phyloP scores from a whole-genome alignment of 208 protist genomes.

The Angomonas ambiguus region DNA sequence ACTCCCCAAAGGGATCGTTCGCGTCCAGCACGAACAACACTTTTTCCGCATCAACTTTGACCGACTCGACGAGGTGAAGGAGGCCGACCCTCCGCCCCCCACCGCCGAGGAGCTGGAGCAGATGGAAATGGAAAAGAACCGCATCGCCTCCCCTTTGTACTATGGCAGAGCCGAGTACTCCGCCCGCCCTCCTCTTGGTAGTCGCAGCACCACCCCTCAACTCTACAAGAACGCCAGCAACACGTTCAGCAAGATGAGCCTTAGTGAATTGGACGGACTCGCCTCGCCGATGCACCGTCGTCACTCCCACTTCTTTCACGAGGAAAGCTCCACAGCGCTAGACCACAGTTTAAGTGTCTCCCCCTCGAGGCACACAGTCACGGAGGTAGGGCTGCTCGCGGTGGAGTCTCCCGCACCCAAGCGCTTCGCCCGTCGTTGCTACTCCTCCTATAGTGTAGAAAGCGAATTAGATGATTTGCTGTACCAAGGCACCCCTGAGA shows the following conservation, averaged over 20 bases:
- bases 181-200: not conserved
- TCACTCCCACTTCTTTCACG: not conserved
- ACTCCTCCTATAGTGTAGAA: not conserved
- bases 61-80: conserved; percentile 14
- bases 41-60: conserved; percentile 17
- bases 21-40: conserved; percentile 17
- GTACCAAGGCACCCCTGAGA: not conserved
- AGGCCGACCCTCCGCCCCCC: conserved; percentile 28
- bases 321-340: not conserved
- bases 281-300: not conserved
- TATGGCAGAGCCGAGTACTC: conserved; percentile 20
- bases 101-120: conserved; percentile 15
- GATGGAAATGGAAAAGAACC: conserved; percentile 14
- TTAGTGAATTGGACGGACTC: not conserved
- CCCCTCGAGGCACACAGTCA: not conserved
- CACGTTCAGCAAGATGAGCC: not conserved
- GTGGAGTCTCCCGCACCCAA: not conserved
- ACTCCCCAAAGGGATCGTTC: conserved; percentile 15
- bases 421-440: not conserved
- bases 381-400: not conserved
- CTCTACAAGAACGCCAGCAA: not conserved
- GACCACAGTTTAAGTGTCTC: not conserved
- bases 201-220: not conserved
- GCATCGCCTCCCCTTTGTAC: conserved; percentile 26
- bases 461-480: not conserved